Evolutionary conservation across 2,329 filamentous ascomycete species (phyloP).

Genomic region (Leptodontidium sp.): DNA sequence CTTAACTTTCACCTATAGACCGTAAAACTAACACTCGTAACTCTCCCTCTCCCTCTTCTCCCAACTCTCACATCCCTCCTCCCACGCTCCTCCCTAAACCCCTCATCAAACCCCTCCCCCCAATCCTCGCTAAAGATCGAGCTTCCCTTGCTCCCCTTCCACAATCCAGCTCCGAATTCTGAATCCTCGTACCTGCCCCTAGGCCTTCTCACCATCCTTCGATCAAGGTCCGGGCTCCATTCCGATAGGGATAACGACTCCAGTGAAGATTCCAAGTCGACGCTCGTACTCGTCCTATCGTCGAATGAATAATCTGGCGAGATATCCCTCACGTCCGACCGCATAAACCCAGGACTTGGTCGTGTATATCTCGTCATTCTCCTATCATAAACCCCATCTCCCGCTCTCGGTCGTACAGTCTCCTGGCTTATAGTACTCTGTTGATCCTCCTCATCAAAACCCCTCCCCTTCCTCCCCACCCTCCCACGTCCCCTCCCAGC

Average conservation of each 20-base stretch:
- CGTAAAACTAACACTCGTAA: constrained; percentile 12
- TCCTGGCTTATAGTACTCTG: not conserved
- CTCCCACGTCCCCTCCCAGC: not conserved
- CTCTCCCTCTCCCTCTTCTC: not conserved
- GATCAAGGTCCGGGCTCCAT: not conserved
- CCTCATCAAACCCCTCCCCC: not conserved
- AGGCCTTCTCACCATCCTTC: constrained; percentile 5
- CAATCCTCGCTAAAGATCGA: not conserved
- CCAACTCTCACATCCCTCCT: not conserved
- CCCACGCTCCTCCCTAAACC: not conserved
- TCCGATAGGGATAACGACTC: not conserved
- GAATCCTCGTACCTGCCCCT: not conserved
- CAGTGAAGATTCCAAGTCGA: not conserved
- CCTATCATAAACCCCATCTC: not conserved
- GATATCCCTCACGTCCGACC: not conserved
- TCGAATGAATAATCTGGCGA: not conserved
- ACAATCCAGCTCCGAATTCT: not conserved
- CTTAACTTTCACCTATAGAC: not conserved
- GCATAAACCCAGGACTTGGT: not conserved
- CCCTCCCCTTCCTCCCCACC: not conserved
- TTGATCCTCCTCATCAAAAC: constrained; percentile 2
- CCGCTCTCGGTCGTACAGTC: not conserved
- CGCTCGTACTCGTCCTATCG: not conserved
- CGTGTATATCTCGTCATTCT: not conserved
- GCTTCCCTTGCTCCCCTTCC: too few relatives aligned